Conservation (phyloP, 163 green algal genomes). For the Coccomyxa subellipsoidea region DNA sequence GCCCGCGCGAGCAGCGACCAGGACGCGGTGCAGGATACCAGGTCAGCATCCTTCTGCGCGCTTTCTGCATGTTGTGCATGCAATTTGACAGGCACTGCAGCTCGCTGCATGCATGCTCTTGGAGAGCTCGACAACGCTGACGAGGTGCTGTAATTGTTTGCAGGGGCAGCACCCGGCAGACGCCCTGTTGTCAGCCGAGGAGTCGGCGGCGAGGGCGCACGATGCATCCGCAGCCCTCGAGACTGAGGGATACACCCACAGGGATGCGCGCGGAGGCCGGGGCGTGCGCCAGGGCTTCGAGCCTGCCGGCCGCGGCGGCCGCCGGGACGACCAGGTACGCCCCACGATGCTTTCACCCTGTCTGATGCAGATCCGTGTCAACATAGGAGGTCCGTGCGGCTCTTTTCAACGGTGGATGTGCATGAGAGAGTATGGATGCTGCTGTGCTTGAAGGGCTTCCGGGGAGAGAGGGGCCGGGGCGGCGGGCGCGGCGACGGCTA, state of each 20-base stretch:
- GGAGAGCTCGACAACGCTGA: neutral
- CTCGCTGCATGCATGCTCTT: neutral
- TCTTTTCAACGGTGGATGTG: neutral
- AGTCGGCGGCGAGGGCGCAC: neutral
- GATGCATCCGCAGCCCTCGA: neutral
- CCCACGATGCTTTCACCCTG: no score
- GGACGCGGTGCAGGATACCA: neutral
- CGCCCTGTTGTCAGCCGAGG: neutral
- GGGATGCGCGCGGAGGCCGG: neutral
- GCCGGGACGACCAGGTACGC: neutral
- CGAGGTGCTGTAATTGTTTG: neutral
- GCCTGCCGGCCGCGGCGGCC: no score
- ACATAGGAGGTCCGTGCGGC: neutral
- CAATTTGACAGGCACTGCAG: neutral
- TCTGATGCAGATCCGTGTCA: no score
- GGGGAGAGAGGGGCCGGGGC: neutral
- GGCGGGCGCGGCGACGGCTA: neutral
- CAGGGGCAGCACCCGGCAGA: neutral
- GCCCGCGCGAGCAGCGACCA: neutral
- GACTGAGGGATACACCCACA: neutral
- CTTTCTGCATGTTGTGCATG: neutral
- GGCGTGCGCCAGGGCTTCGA: neutral
- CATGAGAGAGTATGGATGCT: neutral
- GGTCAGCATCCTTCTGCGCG: no score
- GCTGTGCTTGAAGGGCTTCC: neutral